A percentile compares a stretch with the other conserved stretches of the same genome.
phyloP scores from a whole-genome alignment of 352 stramenopile genomes.

The Sclerospora graminicola region DNA sequence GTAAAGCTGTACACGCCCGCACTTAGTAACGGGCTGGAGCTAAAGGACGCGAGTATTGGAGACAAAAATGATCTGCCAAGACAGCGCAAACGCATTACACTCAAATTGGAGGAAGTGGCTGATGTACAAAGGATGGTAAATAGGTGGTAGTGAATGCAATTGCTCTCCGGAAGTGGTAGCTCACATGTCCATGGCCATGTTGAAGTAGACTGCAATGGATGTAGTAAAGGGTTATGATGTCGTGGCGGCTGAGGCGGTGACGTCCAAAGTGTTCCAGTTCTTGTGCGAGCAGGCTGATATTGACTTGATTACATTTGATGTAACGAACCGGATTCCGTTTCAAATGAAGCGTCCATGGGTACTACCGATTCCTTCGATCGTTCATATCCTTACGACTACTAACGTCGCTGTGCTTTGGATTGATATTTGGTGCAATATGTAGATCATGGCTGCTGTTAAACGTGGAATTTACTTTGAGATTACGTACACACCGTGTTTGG shows the following conservation, averaged over 20 bases:
- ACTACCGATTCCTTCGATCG: slow-evolving; percentile 7
- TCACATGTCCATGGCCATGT: background rate
- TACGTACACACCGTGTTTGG: slow-evolving; percentile 65
- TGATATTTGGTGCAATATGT: slow-evolving; percentile 2
- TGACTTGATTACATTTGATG: slow-evolving; percentile 76
- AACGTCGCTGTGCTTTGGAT: background rate
- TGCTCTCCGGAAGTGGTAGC: background rate
- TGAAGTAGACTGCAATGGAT: slow-evolving; percentile 33
- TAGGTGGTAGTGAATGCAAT: background rate
- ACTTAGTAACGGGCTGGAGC: slow-evolving; percentile 28
- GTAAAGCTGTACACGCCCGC: slow-evolving; percentile 48
- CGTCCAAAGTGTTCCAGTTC: slow-evolving; percentile 72
- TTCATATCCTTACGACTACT: no score
- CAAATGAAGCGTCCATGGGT: slow-evolving; percentile 67
- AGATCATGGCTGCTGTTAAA: slow-evolving; percentile 65
- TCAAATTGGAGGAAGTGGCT: slow-evolving; percentile 69
- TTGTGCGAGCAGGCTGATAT: slow-evolving; percentile 71
- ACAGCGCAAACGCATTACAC: slow-evolving; percentile 62
- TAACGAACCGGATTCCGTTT: slow-evolving; percentile 71
- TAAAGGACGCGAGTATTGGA: slow-evolving; percentile 14
- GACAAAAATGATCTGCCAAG: slow-evolving; percentile 24
- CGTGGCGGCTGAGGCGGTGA: slow-evolving; percentile 55
- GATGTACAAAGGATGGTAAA: slow-evolving; percentile 48
- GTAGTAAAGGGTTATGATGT: slow-evolving; percentile 66
- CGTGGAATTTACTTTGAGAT: slow-evolving; percentile 72